Conservation (phyloP, 2,329 filamentous ascomycete species). For the Apiospora arundinis region DNA sequence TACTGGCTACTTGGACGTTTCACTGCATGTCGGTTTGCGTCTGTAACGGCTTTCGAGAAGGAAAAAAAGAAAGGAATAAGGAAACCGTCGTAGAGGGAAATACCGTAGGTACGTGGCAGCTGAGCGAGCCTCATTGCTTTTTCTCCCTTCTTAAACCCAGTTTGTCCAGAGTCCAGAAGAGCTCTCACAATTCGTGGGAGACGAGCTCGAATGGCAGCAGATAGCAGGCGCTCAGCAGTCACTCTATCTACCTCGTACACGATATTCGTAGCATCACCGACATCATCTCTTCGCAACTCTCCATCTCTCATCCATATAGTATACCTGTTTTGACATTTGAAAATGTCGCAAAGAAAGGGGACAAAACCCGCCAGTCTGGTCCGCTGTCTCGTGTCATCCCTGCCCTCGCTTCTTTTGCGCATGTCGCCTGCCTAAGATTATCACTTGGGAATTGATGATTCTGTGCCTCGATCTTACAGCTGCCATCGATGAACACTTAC, state of each 20-base stretch:
- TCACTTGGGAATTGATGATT: not conserved
- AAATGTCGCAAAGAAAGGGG: not conserved
- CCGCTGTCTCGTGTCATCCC: not conserved
- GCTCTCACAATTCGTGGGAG: no score
- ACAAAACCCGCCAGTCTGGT: conserved; percentile 7
- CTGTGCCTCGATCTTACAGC: not conserved
- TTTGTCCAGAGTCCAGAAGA: no score
- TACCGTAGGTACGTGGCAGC: not conserved
- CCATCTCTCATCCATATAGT: not conserved
- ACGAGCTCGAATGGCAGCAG: no score
- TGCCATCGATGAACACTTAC: not conserved
- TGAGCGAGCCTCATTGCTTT: not conserved
- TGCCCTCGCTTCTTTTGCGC: not conserved
- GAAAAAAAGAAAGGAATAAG: not conserved
- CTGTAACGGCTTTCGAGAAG: not conserved
- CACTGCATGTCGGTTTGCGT: not conserved
- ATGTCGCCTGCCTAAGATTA: no score
- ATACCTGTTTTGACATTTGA: not conserved
- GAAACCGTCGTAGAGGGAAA: not conserved
- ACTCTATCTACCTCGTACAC: no score
- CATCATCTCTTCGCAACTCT: not conserved
- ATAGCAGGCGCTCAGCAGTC: no score
- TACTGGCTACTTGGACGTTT: not conserved
- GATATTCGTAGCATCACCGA: not conserved
- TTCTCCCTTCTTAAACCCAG: not conserved